Conservation (phyloP, 2,329 filamentous ascomycete species). For the Plectosphaerella plurivora region DNA sequence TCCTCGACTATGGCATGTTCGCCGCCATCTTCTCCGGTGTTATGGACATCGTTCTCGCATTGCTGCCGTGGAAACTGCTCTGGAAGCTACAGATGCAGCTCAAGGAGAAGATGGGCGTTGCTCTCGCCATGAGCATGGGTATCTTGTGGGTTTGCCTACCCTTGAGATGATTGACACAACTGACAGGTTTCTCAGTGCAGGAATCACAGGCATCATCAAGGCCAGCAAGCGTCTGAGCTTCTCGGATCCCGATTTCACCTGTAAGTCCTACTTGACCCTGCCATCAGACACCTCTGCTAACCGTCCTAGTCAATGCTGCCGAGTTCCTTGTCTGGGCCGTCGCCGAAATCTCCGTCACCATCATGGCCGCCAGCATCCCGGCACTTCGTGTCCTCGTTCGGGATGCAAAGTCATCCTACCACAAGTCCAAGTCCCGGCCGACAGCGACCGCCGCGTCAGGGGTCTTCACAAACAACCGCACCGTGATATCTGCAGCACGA, state of each 20-base stretch:
- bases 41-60: slow-evolving; percentile 33
- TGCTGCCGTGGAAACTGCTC: slow-evolving; percentile 35
- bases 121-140: slow-evolving; percentile 37
- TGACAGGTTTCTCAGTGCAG: background rate
- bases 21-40: slow-evolving; percentile 24
- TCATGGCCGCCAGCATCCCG: slow-evolving; percentile 26
- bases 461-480: background rate
- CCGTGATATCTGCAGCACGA: background rate
- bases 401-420: background rate
- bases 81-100: slow-evolving; percentile 31
- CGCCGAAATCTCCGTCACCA: slow-evolving; percentile 21
- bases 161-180: background rate
- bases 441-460: background rate
- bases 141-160: slow-evolving; percentile 26
- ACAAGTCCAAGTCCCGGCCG: background rate
- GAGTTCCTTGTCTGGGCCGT: slow-evolving; percentile 22
- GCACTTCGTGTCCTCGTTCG: slow-evolving; percentile 22
- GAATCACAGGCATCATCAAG: background rate
- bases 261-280: background rate
- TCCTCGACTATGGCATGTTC: slow-evolving; percentile 23
- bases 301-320: slow-evolving; percentile 14
- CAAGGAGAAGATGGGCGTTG: slow-evolving; percentile 34
- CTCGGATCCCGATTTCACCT: background rate
- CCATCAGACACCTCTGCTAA: background rate
- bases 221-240: background rate